Base-by-base conservation (phyloP, 2,329 filamentous ascomycete species). In the Calonectria fujianensis region DNA sequence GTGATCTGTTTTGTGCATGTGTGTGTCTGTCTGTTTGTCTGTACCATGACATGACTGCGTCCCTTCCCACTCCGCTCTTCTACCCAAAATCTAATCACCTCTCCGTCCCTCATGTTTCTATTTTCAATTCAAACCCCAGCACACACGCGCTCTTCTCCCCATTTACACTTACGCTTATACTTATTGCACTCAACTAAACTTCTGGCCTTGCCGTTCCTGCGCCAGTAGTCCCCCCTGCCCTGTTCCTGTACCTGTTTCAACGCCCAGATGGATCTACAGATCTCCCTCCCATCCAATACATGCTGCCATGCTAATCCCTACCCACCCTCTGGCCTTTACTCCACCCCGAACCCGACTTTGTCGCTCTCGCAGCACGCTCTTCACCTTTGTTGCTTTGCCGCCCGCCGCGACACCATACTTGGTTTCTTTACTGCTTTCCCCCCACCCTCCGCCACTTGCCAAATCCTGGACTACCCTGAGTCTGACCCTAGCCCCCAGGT, bases 251-350 rank as follows among this genome's bases (percentile, higher is more conserved):
- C 65, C 70, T 69, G 63, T 52, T 45, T 45, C 51, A 51, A 48
- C 57, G 50, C 31, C 61, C 39, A 61, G 52, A 39, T 50, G 29
- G 70, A 73, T 73, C 71, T 65, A 69, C 71, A 73, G 57, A 70
- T 65, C 70, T 32, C 29, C 54, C 48, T 51, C 32, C 57, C 57
- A 61, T 37, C 57, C 57, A 54, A 54, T 54, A 31, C 51, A 54
- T 31, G 24, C 57, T 31, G 35, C 57, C 57, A 61, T 48, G 27
- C 24, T 32, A 20, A 54, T 32, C 51, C 31, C 51, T 32, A 54
- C 51, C 51, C 18, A 8, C 13, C 51, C 20, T 29, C 13, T n/a
- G 31, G 27, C 27, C 14, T 27, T 54, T 35, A 24, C 45, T 16
- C 69, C 59, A 48, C 69, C 16, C 48, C 48, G 37, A 70, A 54